Percentiles rank a stretch among this genome's conserved stretches.
These are phyloP conservation scores for Lentinus brumalis DNA, from an alignment of 768 basidiomycete genomes.

Conservation along the genomic window DNA sequence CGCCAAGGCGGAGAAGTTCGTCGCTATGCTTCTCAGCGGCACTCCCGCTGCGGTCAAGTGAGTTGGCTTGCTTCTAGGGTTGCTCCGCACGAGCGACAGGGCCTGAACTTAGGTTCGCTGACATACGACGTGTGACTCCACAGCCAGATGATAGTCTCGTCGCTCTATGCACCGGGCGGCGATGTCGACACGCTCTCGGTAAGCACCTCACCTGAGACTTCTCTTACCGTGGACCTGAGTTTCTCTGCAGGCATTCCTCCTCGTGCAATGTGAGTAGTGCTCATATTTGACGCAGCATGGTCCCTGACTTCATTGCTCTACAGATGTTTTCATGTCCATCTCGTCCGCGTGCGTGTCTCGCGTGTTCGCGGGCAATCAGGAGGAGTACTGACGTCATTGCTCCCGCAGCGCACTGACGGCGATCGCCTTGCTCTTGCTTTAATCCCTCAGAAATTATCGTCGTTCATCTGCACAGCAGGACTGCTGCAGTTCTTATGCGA, in stretches of 20 bases:
- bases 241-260: slow-evolving; percentile 37
- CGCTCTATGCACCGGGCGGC: slow-evolving; percentile 47
- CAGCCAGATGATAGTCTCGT: slow-evolving; percentile 47
- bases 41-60: slow-evolving; percentile 47
- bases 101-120: slow-evolving; percentile 4
- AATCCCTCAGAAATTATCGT: not conserved
- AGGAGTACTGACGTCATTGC: not conserved
- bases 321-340: slow-evolving; percentile 48
- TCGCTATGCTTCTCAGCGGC: slow-evolving; percentile 48
- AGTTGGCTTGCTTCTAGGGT: slow-evolving; percentile 7
- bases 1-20: slow-evolving; percentile 44
- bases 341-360: slow-evolving; percentile 40
- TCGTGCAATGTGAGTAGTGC: slow-evolving; percentile 43
- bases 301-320: not conserved
- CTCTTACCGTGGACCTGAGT: not conserved
- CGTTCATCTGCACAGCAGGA: not conserved
- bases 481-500: too few species aligned
- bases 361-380: not conserved
- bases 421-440: slow-evolving; percentile 21
- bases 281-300: not conserved
- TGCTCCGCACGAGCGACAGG: not conserved
- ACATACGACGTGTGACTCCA: slow-evolving; percentile 1
- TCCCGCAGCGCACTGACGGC: slow-evolving; percentile 26
- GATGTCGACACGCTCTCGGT: slow-evolving; percentile 45
- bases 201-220: slow-evolving; percentile 7